Evolutionary conservation across 768 basidiomycete genomes (phyloP), one percentile per base, ranked within the genome.

Genomic region (Tephrocybe sp.): DNA sequence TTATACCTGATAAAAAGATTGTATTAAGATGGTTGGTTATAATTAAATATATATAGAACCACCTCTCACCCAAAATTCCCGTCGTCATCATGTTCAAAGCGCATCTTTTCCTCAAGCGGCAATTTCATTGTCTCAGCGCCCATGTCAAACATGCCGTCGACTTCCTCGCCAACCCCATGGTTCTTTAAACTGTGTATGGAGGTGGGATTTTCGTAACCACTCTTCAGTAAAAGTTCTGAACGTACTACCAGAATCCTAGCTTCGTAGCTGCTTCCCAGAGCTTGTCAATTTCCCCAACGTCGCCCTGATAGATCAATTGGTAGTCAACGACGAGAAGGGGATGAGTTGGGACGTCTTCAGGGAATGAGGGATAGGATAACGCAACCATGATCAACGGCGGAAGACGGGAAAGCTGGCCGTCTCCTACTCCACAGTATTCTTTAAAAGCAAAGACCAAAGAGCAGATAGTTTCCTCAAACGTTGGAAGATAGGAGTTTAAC

Each of bases 161-260:
- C 77, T 45, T 77, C 67, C 5, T 72, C 66, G 39, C 78, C 75
- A 4, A 69, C 73, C 3, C 75, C 82, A 57, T 83, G 79, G 53
- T 83, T 82, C 59, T 77, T 79, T 30, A 84, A 60, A 52, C 81
- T 82, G 44, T 7, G 16, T 19, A 16, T 9, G 27, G 24, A 31
- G n/a, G 26, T 6, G 24, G 16, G 39, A 6, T 13, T 13, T 40
- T 27, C 30, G 26, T 1, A 18, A 13, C 27, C 9, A 12, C 11
- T 25, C 1, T 42, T 6, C 9, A 19, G 21, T 9, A 34, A 37
- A 24, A 46, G 16, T 27, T 36, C 21, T 6, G 25, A 11, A 76
- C 80, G 60, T 60, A 82, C 79, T 83, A 84, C 80, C 83, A 87
- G 62, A 87, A 86, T 0, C 83, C 82, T 1, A 84, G 69, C 34